Conservation (phyloP, 2,329 filamentous ascomycete genomes). For the Juglanconis sp. region DNA sequence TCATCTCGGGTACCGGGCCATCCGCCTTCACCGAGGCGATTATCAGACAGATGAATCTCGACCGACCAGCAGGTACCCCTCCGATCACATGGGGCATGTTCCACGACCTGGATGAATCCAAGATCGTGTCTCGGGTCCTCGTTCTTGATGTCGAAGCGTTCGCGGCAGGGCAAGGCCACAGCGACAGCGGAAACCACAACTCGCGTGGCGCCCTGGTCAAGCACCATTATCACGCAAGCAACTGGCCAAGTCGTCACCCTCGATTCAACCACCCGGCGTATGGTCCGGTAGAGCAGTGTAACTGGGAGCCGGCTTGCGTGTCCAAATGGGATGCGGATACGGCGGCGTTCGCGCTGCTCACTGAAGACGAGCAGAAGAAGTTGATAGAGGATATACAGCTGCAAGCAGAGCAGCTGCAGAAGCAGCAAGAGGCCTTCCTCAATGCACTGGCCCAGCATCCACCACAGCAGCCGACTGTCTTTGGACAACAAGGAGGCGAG, state of each 20-base stretch:
- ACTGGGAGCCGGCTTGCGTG: conserved; percentile 65
- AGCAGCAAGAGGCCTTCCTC: conserved; percentile 21
- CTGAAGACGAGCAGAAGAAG: conserved; percentile 57
- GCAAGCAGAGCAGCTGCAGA: conserved; percentile 24
- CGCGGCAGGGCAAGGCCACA: conserved; percentile 70
- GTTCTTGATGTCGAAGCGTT: conserved; percentile 71
- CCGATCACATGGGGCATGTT: conserved; percentile 61
- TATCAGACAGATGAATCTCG: conserved; percentile 58
- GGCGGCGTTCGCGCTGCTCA: conserved; percentile 55
- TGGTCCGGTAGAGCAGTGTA: conserved; percentile 68
- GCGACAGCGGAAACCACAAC: conserved; percentile 68
- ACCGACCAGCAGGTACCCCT: conserved; percentile 26
- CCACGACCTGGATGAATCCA: conserved; percentile 64
- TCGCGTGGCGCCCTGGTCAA: conserved; percentile 64
- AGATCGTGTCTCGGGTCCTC: conserved; percentile 60
- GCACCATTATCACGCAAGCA: conserved; percentile 72
- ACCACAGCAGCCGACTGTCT: conserved; percentile 1
- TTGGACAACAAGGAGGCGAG: neutral
- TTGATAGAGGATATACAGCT: conserved; percentile 37
- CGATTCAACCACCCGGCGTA: conserved; percentile 66
- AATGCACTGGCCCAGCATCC: conserved; percentile 10
- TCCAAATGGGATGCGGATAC: conserved; percentile 63
- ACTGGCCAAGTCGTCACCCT: conserved; percentile 66
- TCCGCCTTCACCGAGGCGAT: conserved; percentile 67
- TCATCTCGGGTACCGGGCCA: conserved; percentile 70